Base-by-base conservation (phyloP, 225 moss, liverwort and hornwort genomes). In the Pseudoscleropodium purum region DNA sequence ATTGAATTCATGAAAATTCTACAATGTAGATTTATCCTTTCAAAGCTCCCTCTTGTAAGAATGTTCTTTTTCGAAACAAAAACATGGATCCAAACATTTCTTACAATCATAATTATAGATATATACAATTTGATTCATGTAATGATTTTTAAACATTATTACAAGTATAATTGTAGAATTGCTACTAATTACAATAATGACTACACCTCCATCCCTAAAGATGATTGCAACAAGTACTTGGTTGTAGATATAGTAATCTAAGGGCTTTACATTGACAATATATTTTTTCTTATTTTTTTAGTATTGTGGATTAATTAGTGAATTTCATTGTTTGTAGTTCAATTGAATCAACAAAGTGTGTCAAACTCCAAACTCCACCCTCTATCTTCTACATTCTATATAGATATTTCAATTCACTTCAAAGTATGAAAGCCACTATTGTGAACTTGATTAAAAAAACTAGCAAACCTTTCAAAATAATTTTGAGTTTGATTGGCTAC, bases 281-380 rank as follows among this genome's bases (percentile, higher is more conserved):
- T 52, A 1, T 9, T 9, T 29, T 29, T 17, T 3, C 36, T 2
- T 18, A 1, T 56, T 37, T 11, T 59, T 5, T 39, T 57, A 13
- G 8, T 0, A 6, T 2, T 60, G 6, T 1, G 0, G 2, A 41
- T 20, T 20, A 61, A 30, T 13, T 13, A 30, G 13, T 43, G 10
- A 13, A 20, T 14, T 60, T 81, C 12, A 60, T 9, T 39, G 2
- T 81, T 19, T 1, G 5, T 0, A 80, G 1, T 59, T 18, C 27
- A 30, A 19, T 29, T 8, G 41, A 41, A 81, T 60, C 19, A 81
- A 60, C 16, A 4, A 41, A 41, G 4, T 20, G 9, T 19, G 5
- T 8, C 4, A 13, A n/a, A 81, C 5, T n/a, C 26, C 18, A 57
- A 27, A 59, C 39, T 79, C 24, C 10, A 54, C 24, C 6, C 11